Conservation (phyloP, 371 early-diverging fungal species). For the Mortierella sp. region DNA sequence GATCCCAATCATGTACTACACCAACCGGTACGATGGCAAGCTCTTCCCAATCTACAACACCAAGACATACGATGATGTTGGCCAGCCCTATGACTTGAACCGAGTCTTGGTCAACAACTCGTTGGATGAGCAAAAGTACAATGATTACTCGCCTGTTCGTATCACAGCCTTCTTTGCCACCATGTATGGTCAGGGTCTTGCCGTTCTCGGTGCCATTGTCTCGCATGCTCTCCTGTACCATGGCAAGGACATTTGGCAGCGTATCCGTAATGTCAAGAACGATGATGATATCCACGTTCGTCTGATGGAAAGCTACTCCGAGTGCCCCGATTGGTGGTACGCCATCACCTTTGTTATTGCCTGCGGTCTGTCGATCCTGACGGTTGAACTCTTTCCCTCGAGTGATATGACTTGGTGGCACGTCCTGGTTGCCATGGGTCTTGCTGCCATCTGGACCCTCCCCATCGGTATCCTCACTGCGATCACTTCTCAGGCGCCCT, state of each 20-base stretch:
- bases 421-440: slow-evolving; percentile 71
- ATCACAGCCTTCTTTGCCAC: slow-evolving; percentile 73
- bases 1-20: slow-evolving; percentile 75
- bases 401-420: slow-evolving; percentile 79
- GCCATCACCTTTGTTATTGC: slow-evolving; percentile 65
- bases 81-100: slow-evolving; percentile 60
- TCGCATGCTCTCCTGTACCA: slow-evolving; percentile 66
- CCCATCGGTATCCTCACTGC: slow-evolving; percentile 86
- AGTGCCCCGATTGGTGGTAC: slow-evolving; percentile 86
- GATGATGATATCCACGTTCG: slow-evolving; percentile 75
- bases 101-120: slow-evolving; percentile 60
- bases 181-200: slow-evolving; percentile 72
- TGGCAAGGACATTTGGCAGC: slow-evolving; percentile 57
- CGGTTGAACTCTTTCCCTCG: slow-evolving; percentile 65
- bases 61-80: slow-evolving; percentile 59
- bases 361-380: slow-evolving; percentile 68
- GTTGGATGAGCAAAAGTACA: slow-evolving; percentile 60
- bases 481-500: slow-evolving; percentile 74
- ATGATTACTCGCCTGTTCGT: slow-evolving; percentile 70
- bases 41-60: slow-evolving; percentile 73
- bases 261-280: slow-evolving; percentile 57
- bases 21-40: slow-evolving; percentile 72
- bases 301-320: slow-evolving; percentile 63
- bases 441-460: slow-evolving; percentile 74
- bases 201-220: slow-evolving; percentile 66